Evolutionary conservation across 2,329 filamentous ascomycete species (phyloP), one percentile per base, ranked within the genome.

Genomic region (Cylindrodendrum hubeiense): DNA sequence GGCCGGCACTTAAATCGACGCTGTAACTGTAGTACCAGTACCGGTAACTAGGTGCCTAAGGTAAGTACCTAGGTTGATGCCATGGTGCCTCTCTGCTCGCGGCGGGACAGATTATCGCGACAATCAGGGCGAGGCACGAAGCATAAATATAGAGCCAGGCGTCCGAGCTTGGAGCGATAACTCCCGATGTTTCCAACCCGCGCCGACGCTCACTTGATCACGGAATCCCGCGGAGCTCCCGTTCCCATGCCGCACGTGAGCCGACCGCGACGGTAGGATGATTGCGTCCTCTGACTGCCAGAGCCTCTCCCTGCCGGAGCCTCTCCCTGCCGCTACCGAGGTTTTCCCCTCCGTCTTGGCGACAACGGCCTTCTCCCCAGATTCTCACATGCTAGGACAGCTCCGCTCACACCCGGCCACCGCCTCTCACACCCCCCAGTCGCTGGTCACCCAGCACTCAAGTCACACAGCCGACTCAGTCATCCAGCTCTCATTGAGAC

Each of bases 301-400:
- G 28, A 60, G 50, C 47, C 34, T 60, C 28, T 15, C 24, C 30
- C 30, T 34, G 17, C 44, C 28, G 17, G n/a, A n/a, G n/a, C n/a
- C n/a, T n/a, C n/a, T 10, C 13, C 44, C 24, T n/a, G 28, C 37
- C 21, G 7, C 26, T 54, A 46, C 65, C 65, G 65, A 68, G 63
- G 66, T 68, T 68, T 63, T 61, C 46, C 63, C 66, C 47, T 30
- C 24, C 7, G 6, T 37, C 30, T 15, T 9, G 12, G 50, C 24
- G 26, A 21, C 17, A 17, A 28, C n/a, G 30, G 21, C 17, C 26
- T 24, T 37, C 53, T 26, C 65, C 57, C 60, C 51, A 57, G 63
- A 57, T 68, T 73, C 69, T 72, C 72, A 74, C 72, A 74, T 74
- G 26, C 28, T 52, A 57, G 51, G 43, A 39, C 41, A 46, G 34